Evolutionary conservation across 495 filamentous ascomycete species (phyloP).

Genomic region (Polyplosphaeria fusca): DNA sequence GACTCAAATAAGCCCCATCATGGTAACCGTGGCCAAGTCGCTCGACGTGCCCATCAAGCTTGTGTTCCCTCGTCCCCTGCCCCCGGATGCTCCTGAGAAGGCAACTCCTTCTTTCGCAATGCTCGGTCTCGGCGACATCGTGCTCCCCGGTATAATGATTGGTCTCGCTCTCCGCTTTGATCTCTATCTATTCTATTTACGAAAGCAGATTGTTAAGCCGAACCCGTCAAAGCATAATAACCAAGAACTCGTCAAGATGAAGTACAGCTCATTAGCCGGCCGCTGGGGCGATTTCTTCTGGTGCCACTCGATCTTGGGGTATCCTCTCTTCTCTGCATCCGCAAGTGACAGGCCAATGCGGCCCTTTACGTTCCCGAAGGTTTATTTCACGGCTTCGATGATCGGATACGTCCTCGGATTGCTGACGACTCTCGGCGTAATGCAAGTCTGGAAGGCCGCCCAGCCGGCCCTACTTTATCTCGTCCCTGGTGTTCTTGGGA

Average conservation of each 20-base stretch:
- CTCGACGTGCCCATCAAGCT: constrained; percentile 94
- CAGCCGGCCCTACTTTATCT: constrained; percentile 93
- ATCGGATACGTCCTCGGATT: constrained; percentile 78
- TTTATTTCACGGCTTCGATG: constrained; percentile 80
- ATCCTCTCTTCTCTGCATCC: constrained; percentile 25
- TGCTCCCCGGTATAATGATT: constrained; percentile 91
- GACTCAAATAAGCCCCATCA: constrained; percentile 66
- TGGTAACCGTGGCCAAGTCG: constrained; percentile 90
- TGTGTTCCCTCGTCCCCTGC: constrained; percentile 68
- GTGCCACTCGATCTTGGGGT: constrained; percentile 46
- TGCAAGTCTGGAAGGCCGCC: constrained; percentile 73
- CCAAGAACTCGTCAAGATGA: constrained; percentile 46
- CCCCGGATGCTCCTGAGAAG: constrained; percentile 41
- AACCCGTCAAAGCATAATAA: not conserved
- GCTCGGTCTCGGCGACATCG: constrained; percentile 90
- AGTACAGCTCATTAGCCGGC: constrained; percentile 60
- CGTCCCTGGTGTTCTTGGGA: constrained; percentile 75
- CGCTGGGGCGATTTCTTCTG: constrained; percentile 86
- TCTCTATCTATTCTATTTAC: constrained; percentile 75
- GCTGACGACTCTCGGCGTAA: constrained; percentile 69
- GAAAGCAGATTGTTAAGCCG: constrained; percentile 50
- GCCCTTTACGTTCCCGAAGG: constrained; percentile 64
- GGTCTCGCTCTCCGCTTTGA: constrained; percentile 86
- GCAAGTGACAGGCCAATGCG: constrained; percentile 22
- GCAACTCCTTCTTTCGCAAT: constrained; percentile 58